Percentiles rank a stretch among this genome's conserved stretches.
Evolutionary conservation across 305 asterid species (phyloP).

Genomic region (Fraxinus ornus): DNA sequence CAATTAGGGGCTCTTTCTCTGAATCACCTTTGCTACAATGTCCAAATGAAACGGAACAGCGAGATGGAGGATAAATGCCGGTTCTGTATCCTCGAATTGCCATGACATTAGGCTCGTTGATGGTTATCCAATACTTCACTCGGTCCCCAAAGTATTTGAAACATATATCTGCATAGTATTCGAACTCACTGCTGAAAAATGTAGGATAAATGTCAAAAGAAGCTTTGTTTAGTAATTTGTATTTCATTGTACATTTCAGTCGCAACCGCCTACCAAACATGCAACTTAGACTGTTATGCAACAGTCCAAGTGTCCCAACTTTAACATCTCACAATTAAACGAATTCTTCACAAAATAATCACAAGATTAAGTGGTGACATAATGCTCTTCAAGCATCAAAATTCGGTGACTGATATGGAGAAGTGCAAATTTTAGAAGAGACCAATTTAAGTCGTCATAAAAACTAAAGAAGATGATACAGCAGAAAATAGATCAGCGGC

Average conservation of each 20-base stretch:
- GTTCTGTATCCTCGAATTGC: slow-evolving; percentile 53
- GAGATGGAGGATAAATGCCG: slow-evolving; percentile 55
- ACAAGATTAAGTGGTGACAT: not conserved
- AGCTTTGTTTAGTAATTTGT: not conserved
- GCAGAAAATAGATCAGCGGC: not conserved
- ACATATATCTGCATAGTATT: slow-evolving; percentile 50
- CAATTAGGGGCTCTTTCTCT: slow-evolving; percentile 50
- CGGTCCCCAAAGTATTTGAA: slow-evolving; percentile 56
- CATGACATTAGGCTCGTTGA: slow-evolving; percentile 57
- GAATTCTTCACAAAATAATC: not conserved
- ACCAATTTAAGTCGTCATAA: not conserved
- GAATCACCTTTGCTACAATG: slow-evolving; percentile 54
- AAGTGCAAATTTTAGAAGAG: not conserved
- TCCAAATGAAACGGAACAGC: slow-evolving; percentile 48
- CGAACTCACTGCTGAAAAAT: slow-evolving; percentile 50
- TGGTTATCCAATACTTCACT: slow-evolving; percentile 58
- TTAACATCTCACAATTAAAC: not conserved
- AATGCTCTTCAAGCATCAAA: not conserved
- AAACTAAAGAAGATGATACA: not conserved
- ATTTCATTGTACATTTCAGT: not conserved
- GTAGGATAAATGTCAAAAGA: not conserved
- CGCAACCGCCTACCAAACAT: not conserved
- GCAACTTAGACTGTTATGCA: not conserved
- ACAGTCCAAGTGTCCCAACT: not conserved
- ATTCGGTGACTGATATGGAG: not conserved